phyloP scores from a whole-genome alignment of 2,329 filamentous ascomycete species.

The Sporothrix luriei region DNA sequence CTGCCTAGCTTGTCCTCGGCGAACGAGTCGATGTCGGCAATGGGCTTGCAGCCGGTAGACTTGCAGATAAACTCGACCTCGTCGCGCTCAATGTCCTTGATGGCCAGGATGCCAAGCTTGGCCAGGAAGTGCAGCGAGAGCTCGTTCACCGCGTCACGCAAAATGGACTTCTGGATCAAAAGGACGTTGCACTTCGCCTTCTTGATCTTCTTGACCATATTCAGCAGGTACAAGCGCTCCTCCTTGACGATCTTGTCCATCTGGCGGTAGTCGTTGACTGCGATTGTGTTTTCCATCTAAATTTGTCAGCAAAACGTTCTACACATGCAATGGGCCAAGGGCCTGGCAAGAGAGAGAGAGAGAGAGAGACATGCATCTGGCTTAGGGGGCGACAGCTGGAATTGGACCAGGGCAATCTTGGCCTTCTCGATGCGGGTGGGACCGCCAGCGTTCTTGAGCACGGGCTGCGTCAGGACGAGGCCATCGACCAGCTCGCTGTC shows the following conservation, averaged over 20 bases:
- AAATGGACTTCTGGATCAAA: slow-evolving; percentile 96
- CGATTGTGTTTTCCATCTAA: slow-evolving; percentile 98
- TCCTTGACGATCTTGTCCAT: slow-evolving; percentile 99
- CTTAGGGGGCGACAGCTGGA: slow-evolving; percentile 97
- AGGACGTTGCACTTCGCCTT: slow-evolving; percentile 99
- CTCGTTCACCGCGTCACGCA: slow-evolving; percentile 96
- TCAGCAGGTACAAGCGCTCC: slow-evolving; percentile 94
- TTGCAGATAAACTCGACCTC: slow-evolving; percentile 99
- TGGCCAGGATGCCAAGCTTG: slow-evolving; percentile 89
- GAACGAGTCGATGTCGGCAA: slow-evolving; percentile 97
- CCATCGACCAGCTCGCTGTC: slow-evolving; percentile 97
- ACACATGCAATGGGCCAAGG: not conserved
- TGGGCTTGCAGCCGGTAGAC: slow-evolving; percentile 96
- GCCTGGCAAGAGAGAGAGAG: not conserved
- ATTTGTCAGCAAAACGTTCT: slow-evolving; percentile 17
- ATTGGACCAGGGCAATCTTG: slow-evolving; percentile 93
- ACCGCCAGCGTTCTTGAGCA: slow-evolving; percentile 90
- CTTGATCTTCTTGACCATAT: slow-evolving; percentile 99
- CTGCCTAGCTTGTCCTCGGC: slow-evolving; percentile 96
- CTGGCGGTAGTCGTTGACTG: slow-evolving; percentile 98
- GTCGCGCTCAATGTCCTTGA: slow-evolving; percentile 98
- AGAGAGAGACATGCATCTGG: slow-evolving; percentile 69
- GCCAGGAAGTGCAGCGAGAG: slow-evolving; percentile 95
- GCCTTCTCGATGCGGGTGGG: slow-evolving; percentile 96
- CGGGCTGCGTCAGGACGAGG: slow-evolving; percentile 85